Base-by-base conservation (phyloP, 2,329 filamentous ascomycete genomes). In the Verticillium nonalfalfae region DNA sequence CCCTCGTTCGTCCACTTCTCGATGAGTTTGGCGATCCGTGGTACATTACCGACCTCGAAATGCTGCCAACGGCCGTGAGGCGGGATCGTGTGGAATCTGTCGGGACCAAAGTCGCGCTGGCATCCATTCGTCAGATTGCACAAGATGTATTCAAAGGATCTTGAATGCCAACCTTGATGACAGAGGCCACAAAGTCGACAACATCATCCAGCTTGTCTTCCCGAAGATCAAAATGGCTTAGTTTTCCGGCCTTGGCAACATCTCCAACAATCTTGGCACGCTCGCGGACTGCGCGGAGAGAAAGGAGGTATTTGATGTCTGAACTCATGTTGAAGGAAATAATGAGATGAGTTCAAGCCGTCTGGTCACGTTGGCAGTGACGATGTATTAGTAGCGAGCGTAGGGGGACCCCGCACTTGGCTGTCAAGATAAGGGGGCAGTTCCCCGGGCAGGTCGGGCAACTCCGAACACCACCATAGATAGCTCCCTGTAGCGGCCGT, bases 11-110 rank as follows among this genome's bases (percentile, higher is more conserved):
- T 71, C 83, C 82, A 84, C 54, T 74, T 68, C 31, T 75, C 67
- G 3, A 82, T 70, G 2, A 85, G 68, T 7, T 74, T 68, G 7
- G 74, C 71, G 7, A 85, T 71, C 38, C 85, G 81, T 45, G 79
- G 73, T 34, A 82, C 72, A 14, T 77, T 77, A 10, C 84, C 84
- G 45, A 85, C 79, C 14, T 86, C 81, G 65, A 87, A 87, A 71
- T 88, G 85, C 68, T 87, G 85, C 81, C 85, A 87, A 54, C 85
- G 78, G 9, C 79, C 84, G 64, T 85, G 82, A 10, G 81, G 80
- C 0, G 82, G 82, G 58, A 85, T 85, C 0, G 72, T 68, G 57
- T 77, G 62, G 64, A 72, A 80, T 18, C 70, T 74, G 62, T 80
- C 74, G 1, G 80, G 80, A 0, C 80, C 80, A 63, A 79, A 83